Evolutionary conservation across 352 stramenopile species (phyloP).

Genomic region (Pythium aquatile): DNA sequence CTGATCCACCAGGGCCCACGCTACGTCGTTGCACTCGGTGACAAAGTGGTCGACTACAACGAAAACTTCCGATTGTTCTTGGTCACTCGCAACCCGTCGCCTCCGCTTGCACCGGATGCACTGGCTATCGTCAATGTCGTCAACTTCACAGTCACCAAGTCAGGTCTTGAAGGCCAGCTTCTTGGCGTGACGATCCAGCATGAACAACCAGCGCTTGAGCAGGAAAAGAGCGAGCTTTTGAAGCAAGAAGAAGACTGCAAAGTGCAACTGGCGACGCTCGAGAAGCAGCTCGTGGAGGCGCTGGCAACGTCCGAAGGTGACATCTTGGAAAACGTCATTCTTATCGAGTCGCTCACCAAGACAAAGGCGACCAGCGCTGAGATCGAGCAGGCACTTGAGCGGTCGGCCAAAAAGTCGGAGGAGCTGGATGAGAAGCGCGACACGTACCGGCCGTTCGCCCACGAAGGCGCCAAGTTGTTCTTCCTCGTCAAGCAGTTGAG

Average conservation of each 20-base stretch:
- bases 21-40: constrained; percentile 88
- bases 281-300: constrained; percentile 92
- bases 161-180: constrained; percentile 91
- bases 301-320: constrained; percentile 94
- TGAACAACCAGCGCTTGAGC: constrained; percentile 92
- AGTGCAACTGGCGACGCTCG: constrained; percentile 89
- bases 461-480: constrained; percentile 89
- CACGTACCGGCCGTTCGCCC: constrained; percentile 88
- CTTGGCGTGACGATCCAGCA: constrained; percentile 93
- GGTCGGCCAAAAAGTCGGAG: constrained; percentile 87
- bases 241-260: constrained; percentile 94
- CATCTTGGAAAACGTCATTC: constrained; percentile 92
- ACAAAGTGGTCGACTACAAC: constrained; percentile 95
- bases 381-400: constrained; percentile 88
- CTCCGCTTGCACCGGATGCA: constrained; percentile 85
- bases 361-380: constrained; percentile 92
- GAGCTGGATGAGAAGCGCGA: constrained; percentile 93
- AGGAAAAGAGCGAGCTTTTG: constrained; percentile 74
- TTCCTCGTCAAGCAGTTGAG: constrained; percentile 92
- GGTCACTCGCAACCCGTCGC: constrained; percentile 90
- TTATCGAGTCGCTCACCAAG: constrained; percentile 93
- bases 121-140: constrained; percentile 90
- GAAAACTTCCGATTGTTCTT: constrained; percentile 93
- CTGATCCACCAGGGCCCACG: constrained; percentile 90
- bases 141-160: constrained; percentile 96